Evolutionary conservation across 2,329 filamentous ascomycete genomes (phyloP).

Genomic region (Claviceps africana): DNA sequence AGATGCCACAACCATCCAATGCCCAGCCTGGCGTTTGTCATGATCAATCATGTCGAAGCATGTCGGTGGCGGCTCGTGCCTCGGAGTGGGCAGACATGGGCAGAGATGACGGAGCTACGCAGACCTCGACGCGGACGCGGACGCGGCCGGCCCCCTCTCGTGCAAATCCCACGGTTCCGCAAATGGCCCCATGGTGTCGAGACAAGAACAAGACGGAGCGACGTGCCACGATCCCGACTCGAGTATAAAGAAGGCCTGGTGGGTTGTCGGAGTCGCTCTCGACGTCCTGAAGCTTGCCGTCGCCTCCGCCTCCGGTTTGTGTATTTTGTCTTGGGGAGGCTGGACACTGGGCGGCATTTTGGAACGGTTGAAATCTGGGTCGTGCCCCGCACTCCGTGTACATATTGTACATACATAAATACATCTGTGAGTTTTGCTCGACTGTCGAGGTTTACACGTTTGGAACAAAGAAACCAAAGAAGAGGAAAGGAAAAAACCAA

Average conservation of each 20-base stretch:
- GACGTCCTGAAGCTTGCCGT: no score
- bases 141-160: no score
- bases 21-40: slow-evolving; percentile 18
- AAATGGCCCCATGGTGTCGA: no score
- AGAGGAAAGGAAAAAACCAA: no score
- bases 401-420: neutral
- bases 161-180: neutral
- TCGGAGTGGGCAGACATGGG: neutral
- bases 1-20: slow-evolving; percentile 10
- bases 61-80: neutral
- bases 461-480: no score
- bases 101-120: neutral
- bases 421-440: no score
- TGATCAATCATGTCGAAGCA: slow-evolving; percentile 7
- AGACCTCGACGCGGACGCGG: neutral
- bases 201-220: neutral
- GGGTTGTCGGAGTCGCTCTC: no score
- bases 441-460: neutral
- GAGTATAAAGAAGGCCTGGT: neutral
- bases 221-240: neutral
- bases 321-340: no score
- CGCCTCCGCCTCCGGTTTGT: no score
- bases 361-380: no score
- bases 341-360: no score
- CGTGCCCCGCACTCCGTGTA: neutral